Evolutionary conservation across 225 moss, liverwort and hornwort species (phyloP), one percentile per base, ranked within the genome.

Genomic region (Physcomitrium patens): DNA sequence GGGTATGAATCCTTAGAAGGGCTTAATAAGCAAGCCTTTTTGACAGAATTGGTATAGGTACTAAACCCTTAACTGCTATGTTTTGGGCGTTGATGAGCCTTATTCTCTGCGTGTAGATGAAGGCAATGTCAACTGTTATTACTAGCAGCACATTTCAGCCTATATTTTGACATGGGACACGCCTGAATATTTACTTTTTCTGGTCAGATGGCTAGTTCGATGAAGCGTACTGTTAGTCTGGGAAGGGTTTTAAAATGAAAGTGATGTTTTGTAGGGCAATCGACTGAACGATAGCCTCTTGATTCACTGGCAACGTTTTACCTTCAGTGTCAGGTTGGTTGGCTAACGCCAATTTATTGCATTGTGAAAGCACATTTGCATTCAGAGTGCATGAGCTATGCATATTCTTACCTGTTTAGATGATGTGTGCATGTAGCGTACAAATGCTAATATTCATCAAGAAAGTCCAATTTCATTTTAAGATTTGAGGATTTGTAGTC

Each of bases 31-130:
- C 94, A 94, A 81, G 94, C 92, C 15, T 96, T 94, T 68, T 87
- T 96, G 91, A 92, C 94, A 84, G 92, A 96, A 86, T 80, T 96
- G 92, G 96, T 96, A 87, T 79, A 84, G 79, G 79, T 87, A 81
- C 87, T 79, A 42, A 82, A 84, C 87, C 84, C 71, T 77, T 84
- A 75, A 81, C 76, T 74, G n/a, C 45, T 67, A 68, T 74, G 47
- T 62, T 59, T 67, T 60, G 78, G 56, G n/a, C 12, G 3, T 67
- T 28, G 58, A 50, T 84, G 28, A 24, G 55, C 53, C 16, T 49
- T 22, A 47, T 52, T 54, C 37, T 24, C 3, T 62, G 16, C 62
- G 49, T 43, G 17, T 9, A 16, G 61, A 76, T 31, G 41, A 71
- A 17, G 7, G 66, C 37, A 26, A 55, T 65, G 19, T 18, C 22